Evolutionary conservation across 1,139 yeast species (phyloP).

Genomic region (Suhomyces anneliseae): DNA sequence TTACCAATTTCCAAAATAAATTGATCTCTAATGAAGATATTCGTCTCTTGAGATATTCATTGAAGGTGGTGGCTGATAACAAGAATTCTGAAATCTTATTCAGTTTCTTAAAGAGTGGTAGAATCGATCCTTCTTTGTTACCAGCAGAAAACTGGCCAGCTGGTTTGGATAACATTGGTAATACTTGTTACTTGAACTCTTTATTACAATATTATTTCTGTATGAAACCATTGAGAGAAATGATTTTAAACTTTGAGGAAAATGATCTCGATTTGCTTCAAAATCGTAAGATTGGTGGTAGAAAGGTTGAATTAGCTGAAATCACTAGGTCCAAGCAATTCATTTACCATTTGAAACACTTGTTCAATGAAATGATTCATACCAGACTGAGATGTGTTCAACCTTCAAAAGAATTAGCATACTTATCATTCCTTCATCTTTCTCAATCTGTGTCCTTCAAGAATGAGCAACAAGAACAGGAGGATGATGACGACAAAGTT

Average conservation of each 20-base stretch:
- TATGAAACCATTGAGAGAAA: constrained; percentile 74
- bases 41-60: constrained; percentile 49
- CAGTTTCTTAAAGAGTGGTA: constrained; percentile 57
- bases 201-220: constrained; percentile 87
- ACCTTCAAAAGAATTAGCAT: constrained; percentile 84
- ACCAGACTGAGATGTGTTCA: constrained; percentile 65
- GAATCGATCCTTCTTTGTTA: constrained; percentile 57
- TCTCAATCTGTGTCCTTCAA: constrained; percentile 65
- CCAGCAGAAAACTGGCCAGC: constrained; percentile 79
- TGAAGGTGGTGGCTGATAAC: constrained; percentile 47
- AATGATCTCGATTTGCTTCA: constrained; percentile 17
- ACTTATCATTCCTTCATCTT: constrained; percentile 79
- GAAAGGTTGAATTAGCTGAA: constrained; percentile 71
- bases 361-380: constrained; percentile 70
- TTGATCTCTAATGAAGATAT: constrained; percentile 35
- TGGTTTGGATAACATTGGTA: constrained; percentile 91
- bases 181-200: constrained; percentile 91
- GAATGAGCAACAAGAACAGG: not conserved
- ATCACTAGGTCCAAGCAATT: constrained; percentile 81
- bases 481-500: constrained; percentile 1
- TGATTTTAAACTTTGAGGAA: constrained; percentile 55
- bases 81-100: constrained; percentile 53
- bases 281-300: constrained; percentile 75
- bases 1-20: constrained; percentile 52
- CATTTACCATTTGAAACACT: constrained; percentile 63